phyloP scores from a whole-genome alignment of 257 asterid genomes.

The Paulownia fortunei region DNA sequence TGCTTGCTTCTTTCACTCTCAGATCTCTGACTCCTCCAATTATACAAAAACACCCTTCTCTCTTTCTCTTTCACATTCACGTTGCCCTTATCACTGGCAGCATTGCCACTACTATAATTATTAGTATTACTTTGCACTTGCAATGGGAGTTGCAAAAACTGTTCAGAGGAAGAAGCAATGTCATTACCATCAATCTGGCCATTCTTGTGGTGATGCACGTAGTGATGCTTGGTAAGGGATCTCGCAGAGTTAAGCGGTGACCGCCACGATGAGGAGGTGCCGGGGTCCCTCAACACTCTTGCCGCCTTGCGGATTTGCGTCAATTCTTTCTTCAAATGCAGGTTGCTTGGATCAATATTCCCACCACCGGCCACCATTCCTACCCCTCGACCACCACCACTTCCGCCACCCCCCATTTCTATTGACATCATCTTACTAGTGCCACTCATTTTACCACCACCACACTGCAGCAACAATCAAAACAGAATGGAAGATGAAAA shows the following conservation, averaged over 20 bases:
- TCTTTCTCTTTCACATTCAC: constrained; percentile 47
- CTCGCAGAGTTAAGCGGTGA: constrained; percentile 75
- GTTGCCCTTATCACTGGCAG: constrained; percentile 40
- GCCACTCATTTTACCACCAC: background rate
- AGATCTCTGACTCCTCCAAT: constrained; percentile 86
- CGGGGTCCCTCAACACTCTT: constrained; percentile 84
- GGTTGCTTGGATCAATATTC: constrained; percentile 74
- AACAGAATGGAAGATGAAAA: background rate
- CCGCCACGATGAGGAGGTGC: constrained; percentile 89
- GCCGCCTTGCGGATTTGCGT: constrained; percentile 95
- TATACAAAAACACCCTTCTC: constrained; percentile 72
- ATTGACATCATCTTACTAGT: constrained; percentile 21
- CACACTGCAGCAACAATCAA: background rate
- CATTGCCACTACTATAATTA: constrained; percentile 24
- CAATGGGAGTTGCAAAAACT: constrained; percentile 17
- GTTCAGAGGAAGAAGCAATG: constrained; percentile 41
- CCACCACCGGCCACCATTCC: constrained; percentile 42
- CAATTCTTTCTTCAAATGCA: constrained; percentile 94
- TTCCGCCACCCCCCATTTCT: constrained; percentile 43
- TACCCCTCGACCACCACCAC: constrained; percentile 7
- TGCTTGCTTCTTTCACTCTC: constrained; percentile 71
- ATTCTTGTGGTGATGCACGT: constrained; percentile 60
- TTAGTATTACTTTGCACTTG: constrained; percentile 28
- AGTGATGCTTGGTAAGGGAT: constrained; percentile 75
- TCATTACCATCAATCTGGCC: constrained; percentile 44